Evolutionary conservation across 2,329 filamentous ascomycete genomes (phyloP).

Genomic region (Epicoccum nigrum): DNA sequence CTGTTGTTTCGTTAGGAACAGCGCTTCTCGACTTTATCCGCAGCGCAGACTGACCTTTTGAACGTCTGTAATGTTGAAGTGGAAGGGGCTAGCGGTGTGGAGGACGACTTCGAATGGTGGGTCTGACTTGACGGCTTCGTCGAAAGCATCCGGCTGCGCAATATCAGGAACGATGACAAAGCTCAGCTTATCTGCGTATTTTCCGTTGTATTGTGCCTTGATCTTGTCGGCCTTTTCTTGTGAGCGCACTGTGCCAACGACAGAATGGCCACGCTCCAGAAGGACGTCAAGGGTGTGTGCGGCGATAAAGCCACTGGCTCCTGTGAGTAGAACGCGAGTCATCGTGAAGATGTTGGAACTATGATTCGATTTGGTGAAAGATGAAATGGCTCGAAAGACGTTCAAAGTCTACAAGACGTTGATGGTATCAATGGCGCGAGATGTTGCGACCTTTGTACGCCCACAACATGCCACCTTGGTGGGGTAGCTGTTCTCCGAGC

Average conservation of each 20-base stretch:
- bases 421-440: slow-evolving; percentile 3
- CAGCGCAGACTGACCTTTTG: slow-evolving; percentile 58
- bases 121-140: slow-evolving; percentile 63
- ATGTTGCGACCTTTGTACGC: slow-evolving; percentile 16
- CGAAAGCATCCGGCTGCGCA: slow-evolving; percentile 71
- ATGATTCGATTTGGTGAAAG: background rate
- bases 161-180: slow-evolving; percentile 76
- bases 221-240: slow-evolving; percentile 68
- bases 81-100: slow-evolving; percentile 64
- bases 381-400: background rate
- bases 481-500: slow-evolving; percentile 15
- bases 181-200: slow-evolving; percentile 59
- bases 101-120: slow-evolving; percentile 72
- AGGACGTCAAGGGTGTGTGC: slow-evolving; percentile 67
- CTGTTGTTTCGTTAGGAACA: slow-evolving; percentile 28
- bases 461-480: slow-evolving; percentile 8
- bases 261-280: slow-evolving; percentile 62
- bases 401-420: background rate
- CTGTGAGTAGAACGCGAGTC: slow-evolving; percentile 52
- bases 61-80: slow-evolving; percentile 73
- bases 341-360: slow-evolving; percentile 24
- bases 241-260: slow-evolving; percentile 68
- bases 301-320: slow-evolving; percentile 69
- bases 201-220: slow-evolving; percentile 57
- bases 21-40: background rate